These are phyloP conservation scores for Microcos paniculata DNA, from an alignment of 345 rosid genomes.

Conservation along the genomic window DNA sequence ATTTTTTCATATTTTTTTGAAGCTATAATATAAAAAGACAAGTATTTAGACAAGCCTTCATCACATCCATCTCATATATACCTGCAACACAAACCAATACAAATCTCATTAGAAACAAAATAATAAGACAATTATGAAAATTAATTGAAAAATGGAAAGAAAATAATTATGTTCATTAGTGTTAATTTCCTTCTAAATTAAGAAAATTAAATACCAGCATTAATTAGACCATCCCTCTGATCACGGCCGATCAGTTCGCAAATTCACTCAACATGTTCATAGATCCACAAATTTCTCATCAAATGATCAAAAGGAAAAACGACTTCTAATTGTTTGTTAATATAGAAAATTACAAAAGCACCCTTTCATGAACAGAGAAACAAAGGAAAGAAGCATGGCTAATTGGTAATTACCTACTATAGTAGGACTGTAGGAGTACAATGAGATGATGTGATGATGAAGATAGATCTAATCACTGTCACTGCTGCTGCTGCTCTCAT, in stretches of 20 bases:
- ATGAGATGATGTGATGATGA: background rate
- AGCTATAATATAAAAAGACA: background rate
- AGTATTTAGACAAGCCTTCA: background rate
- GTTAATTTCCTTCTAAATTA: no score
- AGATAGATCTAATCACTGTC: constrained; percentile 45
- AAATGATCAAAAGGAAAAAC: no score
- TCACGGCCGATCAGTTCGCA: no score
- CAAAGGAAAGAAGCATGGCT: background rate
- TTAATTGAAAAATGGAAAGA: no score
- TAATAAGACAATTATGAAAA: background rate
- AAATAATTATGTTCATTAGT: no score
- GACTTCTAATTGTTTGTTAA: no score
- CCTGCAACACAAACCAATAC: background rate
- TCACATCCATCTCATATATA: background rate
- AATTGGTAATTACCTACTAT: background rate
- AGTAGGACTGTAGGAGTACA: background rate
- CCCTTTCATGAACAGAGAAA: no score
- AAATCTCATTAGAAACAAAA: background rate
- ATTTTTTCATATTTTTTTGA: background rate
- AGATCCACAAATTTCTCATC: no score
- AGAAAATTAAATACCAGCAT: no score
- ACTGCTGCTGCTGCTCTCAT: constrained; percentile 50
- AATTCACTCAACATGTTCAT: no score
- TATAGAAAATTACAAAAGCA: no score
- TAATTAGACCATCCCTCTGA: no score